Conservation (phyloP, 164 flowering plant genomes). For the Nymphaea thermarum region DNA sequence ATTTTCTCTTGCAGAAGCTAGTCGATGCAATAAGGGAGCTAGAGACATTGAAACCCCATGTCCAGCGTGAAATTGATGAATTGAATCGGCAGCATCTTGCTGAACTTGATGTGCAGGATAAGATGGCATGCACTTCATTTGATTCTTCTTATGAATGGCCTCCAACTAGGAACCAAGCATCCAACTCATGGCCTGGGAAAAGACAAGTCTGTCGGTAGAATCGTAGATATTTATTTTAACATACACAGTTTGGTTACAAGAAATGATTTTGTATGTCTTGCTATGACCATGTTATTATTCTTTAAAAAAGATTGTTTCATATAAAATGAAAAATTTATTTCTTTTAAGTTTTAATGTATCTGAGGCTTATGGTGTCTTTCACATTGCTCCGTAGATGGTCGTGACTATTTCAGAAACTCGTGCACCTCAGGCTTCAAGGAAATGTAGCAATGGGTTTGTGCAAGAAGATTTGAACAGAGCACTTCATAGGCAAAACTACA, state of each 20-base stretch:
- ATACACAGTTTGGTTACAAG: too few relatives aligned
- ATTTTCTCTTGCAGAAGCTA: conserved; percentile 39
- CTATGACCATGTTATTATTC: too few relatives aligned
- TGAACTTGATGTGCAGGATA: conserved; percentile 24
- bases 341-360: too few relatives aligned
- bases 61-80: conserved; percentile 38
- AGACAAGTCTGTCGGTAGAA: conserved; percentile 35
- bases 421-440: conserved; percentile 32
- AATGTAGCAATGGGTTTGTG: conserved; percentile 16
- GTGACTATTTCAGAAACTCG: conserved; percentile 12
- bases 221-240: not conserved
- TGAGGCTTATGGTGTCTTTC: not conserved
- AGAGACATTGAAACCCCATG: conserved; percentile 64
- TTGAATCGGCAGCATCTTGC: conserved; percentile 25
- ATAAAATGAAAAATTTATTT: too few relatives aligned
- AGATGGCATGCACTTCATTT: conserved; percentile 15
- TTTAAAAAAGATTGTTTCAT: too few relatives aligned
- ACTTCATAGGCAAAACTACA: conserved; percentile 50
- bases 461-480: conserved; percentile 6
- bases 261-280: too few relatives aligned
- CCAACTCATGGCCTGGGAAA: conserved; percentile 11
- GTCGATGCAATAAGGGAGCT: conserved; percentile 57
- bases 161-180: conserved; percentile 14
- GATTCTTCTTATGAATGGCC: conserved; percentile 24
- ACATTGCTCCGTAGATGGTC: conserved; percentile 17